Conservation (phyloP, 2,329 filamentous ascomycete species). For the Cyclaneusma minus region DNA sequence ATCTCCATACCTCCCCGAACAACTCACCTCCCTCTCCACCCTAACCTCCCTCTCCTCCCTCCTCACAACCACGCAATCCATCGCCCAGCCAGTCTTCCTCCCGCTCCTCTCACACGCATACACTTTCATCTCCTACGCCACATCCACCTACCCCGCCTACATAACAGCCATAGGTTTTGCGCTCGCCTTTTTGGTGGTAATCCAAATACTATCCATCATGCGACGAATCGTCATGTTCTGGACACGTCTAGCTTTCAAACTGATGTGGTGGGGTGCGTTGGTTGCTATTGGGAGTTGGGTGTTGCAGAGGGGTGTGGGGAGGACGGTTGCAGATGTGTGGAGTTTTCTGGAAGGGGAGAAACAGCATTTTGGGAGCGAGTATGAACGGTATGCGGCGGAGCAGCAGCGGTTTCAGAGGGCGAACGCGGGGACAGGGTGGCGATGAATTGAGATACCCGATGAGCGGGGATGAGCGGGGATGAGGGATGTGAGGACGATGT, state of each 20-base stretch:
- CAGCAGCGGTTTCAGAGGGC: slow-evolving; percentile 21
- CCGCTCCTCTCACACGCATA: slow-evolving; percentile 8
- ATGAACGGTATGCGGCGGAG: slow-evolving; percentile 35
- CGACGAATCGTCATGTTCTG: slow-evolving; percentile 63
- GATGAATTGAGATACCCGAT: slow-evolving; percentile 8
- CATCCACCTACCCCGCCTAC: slow-evolving; percentile 16
- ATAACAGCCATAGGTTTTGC: slow-evolving; percentile 39
- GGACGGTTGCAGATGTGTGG: slow-evolving; percentile 43
- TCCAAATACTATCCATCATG: slow-evolving; percentile 52
- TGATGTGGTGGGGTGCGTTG: slow-evolving; percentile 50
- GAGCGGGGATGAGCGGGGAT: slow-evolving; percentile 2
- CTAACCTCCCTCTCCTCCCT: background rate
- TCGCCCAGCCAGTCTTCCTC: slow-evolving; percentile 8
- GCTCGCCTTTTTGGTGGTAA: slow-evolving; percentile 43
- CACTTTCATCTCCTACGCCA: slow-evolving; percentile 5
- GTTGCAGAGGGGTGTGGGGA: slow-evolving; percentile 50
- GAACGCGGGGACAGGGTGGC: slow-evolving; percentile 12
- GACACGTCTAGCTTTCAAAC: slow-evolving; percentile 46
- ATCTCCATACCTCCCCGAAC: too few species aligned
- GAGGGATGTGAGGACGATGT: slow-evolving; percentile 5
- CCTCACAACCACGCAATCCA: slow-evolving; percentile 1
- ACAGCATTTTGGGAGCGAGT: slow-evolving; percentile 41
- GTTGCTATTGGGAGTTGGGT: slow-evolving; percentile 36
- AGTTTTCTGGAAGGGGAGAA: slow-evolving; percentile 32
- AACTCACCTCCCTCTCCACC: too few species aligned